phyloP scores from a whole-genome alignment of 169 alveolate species.

The Plasmodium gallinaceum region DNA sequence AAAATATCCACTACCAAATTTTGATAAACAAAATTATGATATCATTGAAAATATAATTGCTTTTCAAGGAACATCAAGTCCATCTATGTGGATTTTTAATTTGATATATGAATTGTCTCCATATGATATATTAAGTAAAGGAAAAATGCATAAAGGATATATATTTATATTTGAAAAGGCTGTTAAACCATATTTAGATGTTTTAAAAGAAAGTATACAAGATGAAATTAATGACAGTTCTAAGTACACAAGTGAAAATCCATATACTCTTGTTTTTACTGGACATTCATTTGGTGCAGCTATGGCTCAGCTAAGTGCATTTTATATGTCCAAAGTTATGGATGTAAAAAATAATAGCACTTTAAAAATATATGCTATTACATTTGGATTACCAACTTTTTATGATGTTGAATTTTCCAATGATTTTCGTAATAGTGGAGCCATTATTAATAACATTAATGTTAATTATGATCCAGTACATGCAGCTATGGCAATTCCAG shows the following conservation, averaged over 20 bases:
- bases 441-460: conserved; percentile 41
- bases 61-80: conserved; percentile 67
- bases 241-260: conserved; percentile 55
- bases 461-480: conserved; percentile 60
- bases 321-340: conserved; percentile 47
- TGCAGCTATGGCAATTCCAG: conserved; percentile 32
- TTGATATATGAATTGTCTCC: conserved; percentile 54
- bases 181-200: conserved; percentile 54
- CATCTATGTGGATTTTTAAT: conserved; percentile 54
- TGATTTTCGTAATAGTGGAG: conserved; percentile 60
- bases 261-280: conserved; percentile 54
- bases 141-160: conserved; percentile 64
- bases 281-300: conserved; percentile 77
- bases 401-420: conserved; percentile 34
- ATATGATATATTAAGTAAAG: conserved; percentile 56
- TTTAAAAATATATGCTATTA: conserved; percentile 25
- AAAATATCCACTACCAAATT: conserved; percentile 55
- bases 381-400: conserved; percentile 65
- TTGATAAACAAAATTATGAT: conserved; percentile 40
- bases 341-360: conserved; percentile 22
- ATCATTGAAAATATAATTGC: conserved; percentile 48
- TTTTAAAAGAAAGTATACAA: conserved; percentile 35
- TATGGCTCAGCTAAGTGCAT: conserved; percentile 61
- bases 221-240: conserved; percentile 63
- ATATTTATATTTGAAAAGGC: conserved; percentile 39